phyloP scores from a whole-genome alignment of 1,284 basidiomycete species.

The Ceraceosorus bombacis region DNA sequence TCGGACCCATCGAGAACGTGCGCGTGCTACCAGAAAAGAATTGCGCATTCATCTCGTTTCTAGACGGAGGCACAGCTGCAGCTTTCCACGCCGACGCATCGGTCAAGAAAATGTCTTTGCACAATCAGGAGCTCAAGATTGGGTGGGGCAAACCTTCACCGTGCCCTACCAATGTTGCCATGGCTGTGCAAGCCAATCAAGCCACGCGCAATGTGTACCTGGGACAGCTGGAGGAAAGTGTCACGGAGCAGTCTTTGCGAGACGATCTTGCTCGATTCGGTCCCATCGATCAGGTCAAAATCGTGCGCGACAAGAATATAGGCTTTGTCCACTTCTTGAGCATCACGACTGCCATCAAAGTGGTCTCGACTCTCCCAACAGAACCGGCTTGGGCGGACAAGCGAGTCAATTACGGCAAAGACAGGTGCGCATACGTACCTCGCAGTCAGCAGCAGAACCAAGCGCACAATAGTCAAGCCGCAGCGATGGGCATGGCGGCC shows the following conservation, averaged over 20 bases:
- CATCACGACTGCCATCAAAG: constrained; percentile 46
- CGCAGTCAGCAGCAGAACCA: constrained; percentile 48
- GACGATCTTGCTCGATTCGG: constrained; percentile 42
- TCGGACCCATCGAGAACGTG: constrained; percentile 90
- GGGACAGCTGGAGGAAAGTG: constrained; percentile 39
- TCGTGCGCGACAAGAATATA: constrained; percentile 47
- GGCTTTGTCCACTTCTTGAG: constrained; percentile 46
- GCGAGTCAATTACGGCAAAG: constrained; percentile 46
- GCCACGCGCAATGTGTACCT: constrained; percentile 46
- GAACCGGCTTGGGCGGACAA: constrained; percentile 42
- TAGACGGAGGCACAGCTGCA: constrained; percentile 36
- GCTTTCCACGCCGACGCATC: constrained; percentile 47
- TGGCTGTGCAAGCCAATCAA: constrained; percentile 46
- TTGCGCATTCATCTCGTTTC: constrained; percentile 82
- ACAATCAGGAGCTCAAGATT: constrained; percentile 47
- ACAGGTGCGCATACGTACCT: constrained; percentile 46
- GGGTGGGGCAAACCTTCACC: constrained; percentile 47
- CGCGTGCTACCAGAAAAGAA: constrained; percentile 94
- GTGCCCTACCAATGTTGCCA: constrained; percentile 35
- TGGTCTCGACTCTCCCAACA: constrained; percentile 37
- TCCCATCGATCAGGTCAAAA: constrained; percentile 48
- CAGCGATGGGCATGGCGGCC: constrained; percentile 45
- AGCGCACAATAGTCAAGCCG: constrained; percentile 46
- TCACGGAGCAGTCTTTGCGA: constrained; percentile 37
- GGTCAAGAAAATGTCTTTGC: constrained; percentile 43